Evolutionary conservation across 805 yeast genomes (phyloP).

Genomic region (Lipomyces yamanashiensis): DNA sequence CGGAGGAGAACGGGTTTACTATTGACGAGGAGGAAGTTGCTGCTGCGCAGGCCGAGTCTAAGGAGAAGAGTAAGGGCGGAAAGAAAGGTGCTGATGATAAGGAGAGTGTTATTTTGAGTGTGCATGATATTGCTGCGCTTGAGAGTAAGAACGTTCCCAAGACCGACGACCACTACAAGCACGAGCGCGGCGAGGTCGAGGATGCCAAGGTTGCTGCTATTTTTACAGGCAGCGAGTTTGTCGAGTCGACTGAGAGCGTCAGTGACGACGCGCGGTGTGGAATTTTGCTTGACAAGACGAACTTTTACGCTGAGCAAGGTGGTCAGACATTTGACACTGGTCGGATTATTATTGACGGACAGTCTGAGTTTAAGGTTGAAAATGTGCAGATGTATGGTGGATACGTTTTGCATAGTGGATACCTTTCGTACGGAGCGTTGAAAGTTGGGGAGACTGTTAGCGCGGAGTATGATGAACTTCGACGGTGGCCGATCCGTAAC

Average conservation of each 20-base stretch:
- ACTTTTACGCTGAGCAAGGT: slow-evolving; percentile 98
- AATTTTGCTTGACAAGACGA: slow-evolving; percentile 82
- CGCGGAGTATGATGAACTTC: slow-evolving; percentile 86
- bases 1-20: slow-evolving; percentile 92
- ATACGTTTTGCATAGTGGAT: slow-evolving; percentile 93
- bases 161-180: slow-evolving; percentile 84
- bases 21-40: slow-evolving; percentile 94
- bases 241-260: slow-evolving; percentile 49
- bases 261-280: slow-evolving; percentile 67
- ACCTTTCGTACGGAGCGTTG: slow-evolving; percentile 73
- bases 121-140: slow-evolving; percentile 80
- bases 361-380: slow-evolving; percentile 83
- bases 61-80: slow-evolving; percentile 93
- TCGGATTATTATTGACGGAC: slow-evolving; percentile 84
- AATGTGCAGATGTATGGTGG: slow-evolving; percentile 95
- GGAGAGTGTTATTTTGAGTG: slow-evolving; percentile 78
- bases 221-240: slow-evolving; percentile 63
- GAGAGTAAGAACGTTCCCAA: slow-evolving; percentile 64
- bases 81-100: slow-evolving; percentile 62
- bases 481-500: slow-evolving; percentile 95
- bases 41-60: slow-evolving; percentile 82
- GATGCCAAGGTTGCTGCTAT: slow-evolving; percentile 69
- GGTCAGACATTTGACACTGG: slow-evolving; percentile 99
- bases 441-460: slow-evolving; percentile 71
- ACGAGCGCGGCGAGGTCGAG: slow-evolving; percentile 66